Evolutionary conservation across 352 stramenopile species (phyloP).

Genomic region (Pythium scleroteichum): DNA sequence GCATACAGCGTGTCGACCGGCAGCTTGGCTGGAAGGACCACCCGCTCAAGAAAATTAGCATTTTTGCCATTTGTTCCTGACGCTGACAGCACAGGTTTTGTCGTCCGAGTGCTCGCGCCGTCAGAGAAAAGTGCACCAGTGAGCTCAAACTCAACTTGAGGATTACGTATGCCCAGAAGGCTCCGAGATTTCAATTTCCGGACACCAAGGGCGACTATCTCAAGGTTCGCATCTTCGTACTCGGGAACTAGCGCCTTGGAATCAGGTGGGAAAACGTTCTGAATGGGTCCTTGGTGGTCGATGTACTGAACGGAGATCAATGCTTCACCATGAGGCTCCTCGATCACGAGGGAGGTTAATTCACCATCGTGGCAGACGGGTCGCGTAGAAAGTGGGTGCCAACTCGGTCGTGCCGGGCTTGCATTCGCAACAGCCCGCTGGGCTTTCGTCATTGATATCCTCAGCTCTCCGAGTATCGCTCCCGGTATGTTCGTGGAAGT

Average conservation of each 20-base stretch:
- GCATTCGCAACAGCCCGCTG: constrained; percentile 46
- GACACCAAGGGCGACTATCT: constrained; percentile 71
- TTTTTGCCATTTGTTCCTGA: constrained; percentile 51
- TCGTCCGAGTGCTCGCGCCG: constrained; percentile 42
- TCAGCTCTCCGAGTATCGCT: constrained; percentile 46
- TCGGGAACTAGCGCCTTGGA: constrained; percentile 39
- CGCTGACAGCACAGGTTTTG: constrained; percentile 25
- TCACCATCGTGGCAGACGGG: constrained; percentile 7
- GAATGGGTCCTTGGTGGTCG: constrained; percentile 41
- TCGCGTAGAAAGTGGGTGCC: constrained; percentile 39
- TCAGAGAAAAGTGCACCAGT: constrained; percentile 52
- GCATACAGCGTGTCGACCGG: constrained; percentile 62
- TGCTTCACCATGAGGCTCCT: constrained; percentile 45
- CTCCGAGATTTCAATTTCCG: constrained; percentile 61
- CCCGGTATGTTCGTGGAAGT: constrained; percentile 9
- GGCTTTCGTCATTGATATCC: constrained; percentile 45
- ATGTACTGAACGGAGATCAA: constrained; percentile 71
- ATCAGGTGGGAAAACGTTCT: constrained; percentile 29
- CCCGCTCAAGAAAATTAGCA: constrained; percentile 68
- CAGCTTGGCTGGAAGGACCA: constrained; percentile 50
- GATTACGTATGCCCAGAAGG: constrained; percentile 54
- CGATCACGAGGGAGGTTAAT: constrained; percentile 16
- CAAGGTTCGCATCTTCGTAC: constrained; percentile 53
- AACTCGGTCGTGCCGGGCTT: constrained; percentile 48
- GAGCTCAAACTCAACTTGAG: constrained; percentile 71